Conservation (phyloP, 2,329 filamentous ascomycete genomes). For the Trichoderma guizhouense region DNA sequence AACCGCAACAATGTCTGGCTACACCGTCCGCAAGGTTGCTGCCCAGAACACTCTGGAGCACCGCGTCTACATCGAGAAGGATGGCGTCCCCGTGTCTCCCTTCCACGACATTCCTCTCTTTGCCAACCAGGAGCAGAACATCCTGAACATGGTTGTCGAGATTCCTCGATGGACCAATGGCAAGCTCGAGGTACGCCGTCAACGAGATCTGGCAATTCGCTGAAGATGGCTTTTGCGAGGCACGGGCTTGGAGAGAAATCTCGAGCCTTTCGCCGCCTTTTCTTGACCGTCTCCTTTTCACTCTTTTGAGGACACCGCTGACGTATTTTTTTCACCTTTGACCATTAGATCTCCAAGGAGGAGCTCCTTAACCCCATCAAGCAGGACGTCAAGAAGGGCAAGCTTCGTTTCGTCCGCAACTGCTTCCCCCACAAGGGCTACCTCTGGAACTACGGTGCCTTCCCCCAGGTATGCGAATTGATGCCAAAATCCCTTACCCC, state of each 20-base stretch:
- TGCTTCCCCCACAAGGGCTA: slow-evolving; percentile 99
- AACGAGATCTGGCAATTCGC: background rate
- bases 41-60: slow-evolving; percentile 92
- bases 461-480: slow-evolving; percentile 86
- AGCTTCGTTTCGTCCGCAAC: slow-evolving; percentile 98
- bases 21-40: slow-evolving; percentile 81
- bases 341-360: slow-evolving; percentile 90
- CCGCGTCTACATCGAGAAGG: slow-evolving; percentile 96
- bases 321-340: background rate
- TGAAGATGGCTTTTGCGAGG: background rate
- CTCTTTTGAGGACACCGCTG: background rate
- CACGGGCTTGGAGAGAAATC: background rate
- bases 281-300: background rate
- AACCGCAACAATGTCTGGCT: slow-evolving; percentile 55
- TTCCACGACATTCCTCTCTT: slow-evolving; percentile 99
- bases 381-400: slow-evolving; percentile 99
- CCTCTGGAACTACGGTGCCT: slow-evolving; percentile 99
- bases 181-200: slow-evolving; percentile 84
- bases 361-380: slow-evolving; percentile 98
- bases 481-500: slow-evolving; percentile 10
- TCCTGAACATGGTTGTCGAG: slow-evolving; percentile 99
- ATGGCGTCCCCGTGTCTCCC: slow-evolving; percentile 88
- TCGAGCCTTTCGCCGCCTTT: background rate
- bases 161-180: slow-evolving; percentile 99
- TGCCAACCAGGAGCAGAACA: slow-evolving; percentile 90